These are phyloP conservation scores for Gracilaria domingensis DNA, from an alignment of 23 red algal species.

Conservation along the genomic window DNA sequence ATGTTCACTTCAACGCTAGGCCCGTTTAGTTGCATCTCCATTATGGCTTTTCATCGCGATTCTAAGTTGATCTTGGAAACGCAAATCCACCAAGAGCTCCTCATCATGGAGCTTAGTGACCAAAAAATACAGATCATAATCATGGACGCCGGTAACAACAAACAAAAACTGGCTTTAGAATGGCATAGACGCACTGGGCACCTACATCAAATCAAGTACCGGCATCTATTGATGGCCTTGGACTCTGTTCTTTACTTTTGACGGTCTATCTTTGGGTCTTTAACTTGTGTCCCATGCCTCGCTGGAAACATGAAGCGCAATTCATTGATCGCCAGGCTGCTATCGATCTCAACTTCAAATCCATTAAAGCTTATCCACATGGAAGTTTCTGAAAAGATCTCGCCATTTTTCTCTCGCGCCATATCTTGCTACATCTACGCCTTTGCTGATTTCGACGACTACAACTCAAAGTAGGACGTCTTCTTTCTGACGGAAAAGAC, in stretches of 20 bases:
- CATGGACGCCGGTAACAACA: background rate
- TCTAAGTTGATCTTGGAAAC: background rate
- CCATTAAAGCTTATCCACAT: conserved; percentile 3
- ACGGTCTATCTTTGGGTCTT: background rate
- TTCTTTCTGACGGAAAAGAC: background rate
- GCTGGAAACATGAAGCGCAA: conserved; percentile 10
- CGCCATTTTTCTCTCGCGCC: background rate
- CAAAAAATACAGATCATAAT: background rate
- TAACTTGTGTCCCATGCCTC: conserved; percentile 15
- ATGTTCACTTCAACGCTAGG: background rate
- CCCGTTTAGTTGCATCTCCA: background rate
- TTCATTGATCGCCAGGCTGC: background rate
- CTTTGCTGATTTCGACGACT: background rate
- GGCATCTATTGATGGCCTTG: background rate
- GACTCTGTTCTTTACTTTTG: conserved; percentile 17
- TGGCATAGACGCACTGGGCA: conserved; percentile 25
- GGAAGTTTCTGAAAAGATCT: conserved; percentile 2
- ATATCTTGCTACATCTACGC: no score
- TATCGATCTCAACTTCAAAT: background rate
- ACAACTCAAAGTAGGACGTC: no score
- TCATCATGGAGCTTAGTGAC: background rate
- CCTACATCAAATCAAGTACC: background rate
- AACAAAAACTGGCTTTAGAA: conserved; percentile 10
- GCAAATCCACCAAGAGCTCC: background rate
- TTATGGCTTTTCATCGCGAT: background rate